Conservation (phyloP, 2,329 filamentous ascomycete genomes). For the Monosporascus sp. region DNA sequence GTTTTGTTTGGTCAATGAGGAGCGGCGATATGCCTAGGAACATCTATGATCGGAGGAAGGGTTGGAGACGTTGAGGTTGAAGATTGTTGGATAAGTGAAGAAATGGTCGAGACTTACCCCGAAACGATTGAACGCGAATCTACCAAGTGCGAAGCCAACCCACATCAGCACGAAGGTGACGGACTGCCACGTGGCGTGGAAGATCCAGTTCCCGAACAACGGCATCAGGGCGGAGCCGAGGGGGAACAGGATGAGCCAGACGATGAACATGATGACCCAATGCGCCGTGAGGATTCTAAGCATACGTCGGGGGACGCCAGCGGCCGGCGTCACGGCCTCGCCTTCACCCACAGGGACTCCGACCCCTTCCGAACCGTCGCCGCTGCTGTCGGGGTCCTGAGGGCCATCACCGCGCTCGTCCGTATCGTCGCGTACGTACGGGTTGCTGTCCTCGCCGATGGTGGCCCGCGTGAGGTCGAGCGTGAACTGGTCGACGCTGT, state of each 20-base stretch:
- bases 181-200: conserved; percentile 53
- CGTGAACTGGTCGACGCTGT: conserved; percentile 35
- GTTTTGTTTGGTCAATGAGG: neutral
- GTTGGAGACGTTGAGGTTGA: no score
- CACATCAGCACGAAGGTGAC: conserved; percentile 53
- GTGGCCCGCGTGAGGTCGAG: conserved; percentile 45
- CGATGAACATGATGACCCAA: conserved; percentile 56
- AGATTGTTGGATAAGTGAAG: neutral
- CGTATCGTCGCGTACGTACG: conserved; percentile 34
- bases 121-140: conserved; percentile 35
- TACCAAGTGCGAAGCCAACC: conserved; percentile 49
- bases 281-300: conserved; percentile 36
- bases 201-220: conserved; percentile 47
- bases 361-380: conserved; percentile 4
- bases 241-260: conserved; percentile 54
- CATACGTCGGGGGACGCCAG: conserved; percentile 8
- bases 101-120: conserved; percentile 15
- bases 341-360: conserved; percentile 8
- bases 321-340: conserved; percentile 4
- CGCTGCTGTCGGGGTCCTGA: conserved; percentile 9
- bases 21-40: neutral
- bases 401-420: conserved; percentile 8
- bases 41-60: no score
- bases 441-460: conserved; percentile 44
- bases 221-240: conserved; percentile 57